A percentile compares a stretch with the other conserved stretches of the same genome.
phyloP scores from a whole-genome alignment of 2,329 filamentous ascomycete species.

The Beauveria sp. region DNA sequence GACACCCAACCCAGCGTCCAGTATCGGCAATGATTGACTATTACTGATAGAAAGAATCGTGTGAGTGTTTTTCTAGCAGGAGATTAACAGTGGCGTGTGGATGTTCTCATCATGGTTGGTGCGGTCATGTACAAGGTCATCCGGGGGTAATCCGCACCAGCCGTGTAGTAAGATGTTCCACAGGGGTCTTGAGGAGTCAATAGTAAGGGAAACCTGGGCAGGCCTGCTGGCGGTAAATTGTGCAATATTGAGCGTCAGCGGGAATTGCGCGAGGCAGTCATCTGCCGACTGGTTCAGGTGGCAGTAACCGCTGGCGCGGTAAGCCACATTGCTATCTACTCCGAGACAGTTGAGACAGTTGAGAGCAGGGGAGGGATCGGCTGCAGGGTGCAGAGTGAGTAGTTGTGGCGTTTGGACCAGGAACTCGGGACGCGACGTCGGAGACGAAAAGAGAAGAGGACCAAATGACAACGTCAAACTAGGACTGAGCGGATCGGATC shows the following conservation, averaged over 20 bases:
- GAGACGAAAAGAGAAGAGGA: neutral
- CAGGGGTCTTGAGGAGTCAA: neutral
- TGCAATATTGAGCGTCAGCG: neutral
- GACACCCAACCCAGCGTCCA: constrained; percentile 5
- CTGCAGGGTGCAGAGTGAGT: neutral
- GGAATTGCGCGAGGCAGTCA: neutral
- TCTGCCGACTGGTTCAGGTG: constrained; percentile 3
- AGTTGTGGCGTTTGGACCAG: neutral
- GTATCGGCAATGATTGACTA: neutral
- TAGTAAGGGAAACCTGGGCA: neutral
- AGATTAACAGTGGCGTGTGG: no score
- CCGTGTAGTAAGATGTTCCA: constrained; percentile 2
- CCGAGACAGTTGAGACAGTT: constrained; percentile 2
- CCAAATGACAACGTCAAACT: no score
- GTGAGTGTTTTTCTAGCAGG: neutral
- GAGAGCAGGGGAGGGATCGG: neutral
- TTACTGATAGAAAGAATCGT: no score
- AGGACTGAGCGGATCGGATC: neutral
- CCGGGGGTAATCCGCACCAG: neutral
- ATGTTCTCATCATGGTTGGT: no score
- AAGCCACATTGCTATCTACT: constrained; percentile 1
- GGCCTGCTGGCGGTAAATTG: neutral
- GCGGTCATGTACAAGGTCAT: neutral
- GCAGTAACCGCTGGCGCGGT: neutral
- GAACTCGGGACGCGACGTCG: no score